phyloP scores from a whole-genome alignment of 176 grass and related monocot species.

The bread wheat (Triticum aestivum) region DNA sequence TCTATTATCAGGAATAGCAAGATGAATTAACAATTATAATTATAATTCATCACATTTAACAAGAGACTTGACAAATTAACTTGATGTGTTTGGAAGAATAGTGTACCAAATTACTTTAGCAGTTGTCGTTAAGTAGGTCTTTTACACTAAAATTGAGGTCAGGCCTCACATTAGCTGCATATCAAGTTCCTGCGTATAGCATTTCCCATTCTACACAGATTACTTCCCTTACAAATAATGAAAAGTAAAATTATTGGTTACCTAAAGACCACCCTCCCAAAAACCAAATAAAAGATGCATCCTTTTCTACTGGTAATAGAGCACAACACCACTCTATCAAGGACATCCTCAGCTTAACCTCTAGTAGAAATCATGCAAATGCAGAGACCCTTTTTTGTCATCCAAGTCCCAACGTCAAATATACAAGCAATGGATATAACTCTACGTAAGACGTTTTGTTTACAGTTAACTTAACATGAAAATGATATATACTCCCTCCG shows the following conservation, averaged over 20 bases:
- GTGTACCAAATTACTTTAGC: not conserved
- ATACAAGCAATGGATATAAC: not conserved
- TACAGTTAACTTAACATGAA: not conserved
- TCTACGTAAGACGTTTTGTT: not conserved
- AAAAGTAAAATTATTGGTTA: not conserved
- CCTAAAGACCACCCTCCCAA: not conserved
- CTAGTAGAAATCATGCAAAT: conserved; percentile 16
- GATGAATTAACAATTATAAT: not conserved
- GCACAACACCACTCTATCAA: not conserved
- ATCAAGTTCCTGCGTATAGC: not conserved
- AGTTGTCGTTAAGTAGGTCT: not conserved
- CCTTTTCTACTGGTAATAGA: not conserved
- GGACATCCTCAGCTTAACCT: not conserved
- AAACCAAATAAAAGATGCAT: not conserved
- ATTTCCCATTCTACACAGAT: not conserved
- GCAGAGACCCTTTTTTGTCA: not conserved
- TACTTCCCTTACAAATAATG: conserved; percentile 23
- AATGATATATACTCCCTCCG: no score
- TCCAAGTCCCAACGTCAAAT: conserved; percentile 2
- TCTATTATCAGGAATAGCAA: not conserved
- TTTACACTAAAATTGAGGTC: not conserved
- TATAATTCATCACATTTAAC: not conserved
- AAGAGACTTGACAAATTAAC: conserved; percentile 6
- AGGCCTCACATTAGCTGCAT: not conserved
- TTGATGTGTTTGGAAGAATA: not conserved